A percentile compares a stretch with the other conserved stretches of the same genome.
Conservation (phyloP, 441 rosid species). For the Aquilaria agallochum region DNA sequence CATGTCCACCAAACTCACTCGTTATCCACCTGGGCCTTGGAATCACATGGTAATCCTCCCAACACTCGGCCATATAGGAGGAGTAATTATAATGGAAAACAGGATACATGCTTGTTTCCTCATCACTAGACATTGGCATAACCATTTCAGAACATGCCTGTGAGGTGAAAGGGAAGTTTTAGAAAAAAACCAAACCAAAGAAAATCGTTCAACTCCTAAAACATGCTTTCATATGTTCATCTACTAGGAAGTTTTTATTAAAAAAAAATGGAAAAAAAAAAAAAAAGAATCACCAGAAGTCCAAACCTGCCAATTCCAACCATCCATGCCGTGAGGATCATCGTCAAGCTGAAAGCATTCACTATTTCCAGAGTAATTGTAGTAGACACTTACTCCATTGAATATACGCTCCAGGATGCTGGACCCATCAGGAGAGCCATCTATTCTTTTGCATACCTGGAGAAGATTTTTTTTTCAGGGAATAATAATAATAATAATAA, state of each 20-base stretch:
- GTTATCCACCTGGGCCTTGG: conserved; percentile 86
- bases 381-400: conserved; percentile 62
- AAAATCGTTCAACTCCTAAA: neutral
- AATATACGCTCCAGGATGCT: conserved; percentile 62
- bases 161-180: conserved; percentile 12
- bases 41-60: conserved; percentile 43
- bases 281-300: neutral
- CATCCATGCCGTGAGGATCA: conserved; percentile 88
- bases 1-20: conserved; percentile 82
- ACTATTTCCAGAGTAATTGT: conserved; percentile 68
- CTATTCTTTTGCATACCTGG: conserved; percentile 77
- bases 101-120: conserved; percentile 61
- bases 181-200: neutral
- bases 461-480: neutral
- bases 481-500: no score
- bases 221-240: neutral
- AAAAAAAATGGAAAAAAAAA: neutral
- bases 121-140: conserved; percentile 80
- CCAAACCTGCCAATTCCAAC: conserved; percentile 90
- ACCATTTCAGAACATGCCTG: conserved; percentile 97
- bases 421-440: conserved; percentile 40
- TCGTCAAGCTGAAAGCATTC: conserved; percentile 81
- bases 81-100: conserved; percentile 55
- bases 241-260: neutral
- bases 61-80: conserved; percentile 57